A percentile compares a stretch with the other conserved stretches of the same genome.
phyloP scores from a whole-genome alignment of 805 yeast genomes.

The Candida xiaguanensis region DNA sequence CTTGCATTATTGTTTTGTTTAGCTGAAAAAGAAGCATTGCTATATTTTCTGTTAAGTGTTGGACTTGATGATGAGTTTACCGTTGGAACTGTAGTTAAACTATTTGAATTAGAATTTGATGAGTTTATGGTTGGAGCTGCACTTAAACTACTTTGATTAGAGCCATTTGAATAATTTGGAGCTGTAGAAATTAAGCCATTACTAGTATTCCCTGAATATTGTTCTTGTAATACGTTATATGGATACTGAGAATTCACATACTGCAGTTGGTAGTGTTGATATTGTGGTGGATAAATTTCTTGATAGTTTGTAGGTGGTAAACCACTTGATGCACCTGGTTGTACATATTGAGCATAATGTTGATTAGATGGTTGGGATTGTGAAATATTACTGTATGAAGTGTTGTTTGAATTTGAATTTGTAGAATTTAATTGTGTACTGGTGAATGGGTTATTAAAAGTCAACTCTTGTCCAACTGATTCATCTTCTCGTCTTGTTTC shows the following conservation, averaged over 20 bases:
- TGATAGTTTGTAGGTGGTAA: background rate
- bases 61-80: background rate
- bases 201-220: background rate
- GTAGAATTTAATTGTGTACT: slow-evolving; percentile 9
- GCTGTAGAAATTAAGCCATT: slow-evolving; percentile 3
- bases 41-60: background rate
- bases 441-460: slow-evolving; percentile 20
- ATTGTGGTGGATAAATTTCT: background rate
- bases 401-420: background rate
- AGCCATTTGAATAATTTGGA: slow-evolving; percentile 1
- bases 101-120: slow-evolving; percentile 1
- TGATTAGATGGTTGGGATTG: background rate
- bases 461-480: slow-evolving; percentile 11
- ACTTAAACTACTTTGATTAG: background rate
- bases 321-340: background rate
- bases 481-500: slow-evolving; percentile 13
- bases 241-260: background rate
- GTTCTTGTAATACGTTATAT: background rate
- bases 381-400: background rate
- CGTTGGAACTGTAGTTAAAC: background rate
- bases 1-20: background rate
- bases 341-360: background rate
- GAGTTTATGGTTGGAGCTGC: background rate
- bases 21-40: background rate
- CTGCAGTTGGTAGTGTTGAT: slow-evolving; percentile 1